phyloP scores from a whole-genome alignment of 257 asterid species.

The Schizonepeta tenuifolia region DNA sequence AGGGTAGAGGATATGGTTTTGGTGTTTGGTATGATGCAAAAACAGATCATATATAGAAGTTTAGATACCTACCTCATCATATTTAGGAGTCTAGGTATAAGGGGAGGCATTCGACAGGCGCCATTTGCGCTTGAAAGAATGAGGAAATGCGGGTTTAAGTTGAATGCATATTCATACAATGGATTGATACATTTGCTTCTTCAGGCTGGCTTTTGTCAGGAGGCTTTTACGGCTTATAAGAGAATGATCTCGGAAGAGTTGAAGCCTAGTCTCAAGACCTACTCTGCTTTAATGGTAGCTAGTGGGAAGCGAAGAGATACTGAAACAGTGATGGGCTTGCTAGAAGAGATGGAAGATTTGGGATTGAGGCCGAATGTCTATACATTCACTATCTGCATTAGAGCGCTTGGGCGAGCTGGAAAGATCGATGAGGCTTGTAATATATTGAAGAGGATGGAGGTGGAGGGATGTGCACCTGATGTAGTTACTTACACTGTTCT shows the following conservation, averaged over 20 bases:
- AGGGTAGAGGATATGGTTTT: conserved; percentile 63
- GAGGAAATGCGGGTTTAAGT: conserved; percentile 63
- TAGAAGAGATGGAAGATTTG: conserved; percentile 77
- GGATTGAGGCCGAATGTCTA: conserved; percentile 91
- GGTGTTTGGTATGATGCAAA: conserved; percentile 93
- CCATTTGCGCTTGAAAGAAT: conserved; percentile 77
- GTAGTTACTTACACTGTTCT: conserved; percentile 93
- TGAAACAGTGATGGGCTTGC: conserved; percentile 73
- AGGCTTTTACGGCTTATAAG: conserved; percentile 65
- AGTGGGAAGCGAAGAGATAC: conserved; percentile 82
- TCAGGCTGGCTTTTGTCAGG: conserved; percentile 73
- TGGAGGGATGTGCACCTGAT: conserved; percentile 91
- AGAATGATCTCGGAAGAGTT: conserved; percentile 79
- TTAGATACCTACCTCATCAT: conserved; percentile 76
- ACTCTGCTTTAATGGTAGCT: conserved; percentile 96
- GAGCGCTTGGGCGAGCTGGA: conserved; percentile 94
- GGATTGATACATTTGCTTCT: conserved; percentile 93
- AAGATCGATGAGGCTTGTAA: conserved; percentile 68
- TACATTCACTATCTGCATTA: conserved; percentile 89
- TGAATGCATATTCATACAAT: conserved; percentile 92
- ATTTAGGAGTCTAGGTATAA: conserved; percentile 65
- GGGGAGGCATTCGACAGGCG: conserved; percentile 77
- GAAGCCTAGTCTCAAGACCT: conserved; percentile 94
- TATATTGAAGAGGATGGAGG: conserved; percentile 79
- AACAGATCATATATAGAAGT: conserved; percentile 78